Percentiles rank a stretch among this genome's conserved stretches.
These are phyloP conservation scores for Cyberlindnera amylophila DNA, from an alignment of 805 yeast species.

Conservation along the genomic window DNA sequence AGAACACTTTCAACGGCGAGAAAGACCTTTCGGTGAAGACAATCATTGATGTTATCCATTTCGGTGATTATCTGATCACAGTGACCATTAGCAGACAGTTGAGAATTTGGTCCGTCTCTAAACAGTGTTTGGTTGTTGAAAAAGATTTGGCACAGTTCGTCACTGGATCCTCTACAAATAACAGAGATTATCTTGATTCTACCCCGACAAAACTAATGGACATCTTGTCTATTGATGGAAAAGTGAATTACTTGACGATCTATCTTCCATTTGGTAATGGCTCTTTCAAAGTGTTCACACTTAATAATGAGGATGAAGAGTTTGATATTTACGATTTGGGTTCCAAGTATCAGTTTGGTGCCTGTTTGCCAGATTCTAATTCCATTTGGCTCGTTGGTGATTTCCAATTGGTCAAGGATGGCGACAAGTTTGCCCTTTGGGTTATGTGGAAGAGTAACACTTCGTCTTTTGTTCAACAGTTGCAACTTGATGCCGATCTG, in stretches of 20 bases:
- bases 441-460: slow-evolving; percentile 64
- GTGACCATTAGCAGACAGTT: slow-evolving; percentile 51
- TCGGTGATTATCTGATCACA: slow-evolving; percentile 37
- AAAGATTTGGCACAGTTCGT: slow-evolving; percentile 19
- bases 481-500: slow-evolving; percentile 28
- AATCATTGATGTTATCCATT: slow-evolving; percentile 28
- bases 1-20: slow-evolving; percentile 35
- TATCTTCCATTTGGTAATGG: slow-evolving; percentile 44
- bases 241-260: slow-evolving; percentile 28
- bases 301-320: slow-evolving; percentile 16
- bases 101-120: slow-evolving; percentile 55
- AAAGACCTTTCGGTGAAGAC: slow-evolving; percentile 37
- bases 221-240: slow-evolving; percentile 13
- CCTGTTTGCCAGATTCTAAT: slow-evolving; percentile 31
- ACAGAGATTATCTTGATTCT: slow-evolving; percentile 28
- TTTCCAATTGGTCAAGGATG: slow-evolving; percentile 30
- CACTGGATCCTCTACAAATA: slow-evolving; percentile 10
- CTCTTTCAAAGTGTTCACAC: slow-evolving; percentile 37
- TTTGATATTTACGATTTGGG: slow-evolving; percentile 29
- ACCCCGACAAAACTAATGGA: slow-evolving; percentile 30
- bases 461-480: slow-evolving; percentile 41
- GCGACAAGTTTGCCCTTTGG: slow-evolving; percentile 31
- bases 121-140: slow-evolving; percentile 30
- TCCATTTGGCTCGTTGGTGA: slow-evolving; percentile 49
- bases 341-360: slow-evolving; percentile 25